Evolutionary conservation across 2,329 filamentous ascomycete species (phyloP).

Genomic region (Cephalotrichum gorgonifer): DNA sequence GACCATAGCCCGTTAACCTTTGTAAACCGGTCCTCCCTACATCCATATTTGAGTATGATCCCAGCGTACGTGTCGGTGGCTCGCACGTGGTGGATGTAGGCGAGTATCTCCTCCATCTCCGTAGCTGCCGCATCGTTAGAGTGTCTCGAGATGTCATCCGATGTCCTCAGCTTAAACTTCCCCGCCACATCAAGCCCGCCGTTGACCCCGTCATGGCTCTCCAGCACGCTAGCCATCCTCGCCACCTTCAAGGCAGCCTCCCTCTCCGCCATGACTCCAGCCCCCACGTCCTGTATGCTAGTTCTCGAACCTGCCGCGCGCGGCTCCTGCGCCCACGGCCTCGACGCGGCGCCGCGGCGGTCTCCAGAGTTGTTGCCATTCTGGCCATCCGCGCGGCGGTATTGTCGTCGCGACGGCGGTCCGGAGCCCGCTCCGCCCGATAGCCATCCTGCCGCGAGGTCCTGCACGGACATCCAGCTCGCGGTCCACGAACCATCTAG

Average conservation of each 20-base stretch:
- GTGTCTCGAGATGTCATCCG: constrained; percentile 43
- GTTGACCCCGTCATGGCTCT: constrained; percentile 51
- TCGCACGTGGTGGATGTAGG: constrained; percentile 82
- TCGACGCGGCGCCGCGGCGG: neutral
- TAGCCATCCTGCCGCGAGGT: constrained; percentile 23
- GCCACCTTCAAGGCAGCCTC: constrained; percentile 44
- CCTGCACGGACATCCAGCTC: constrained; percentile 45
- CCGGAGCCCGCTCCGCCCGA: neutral
- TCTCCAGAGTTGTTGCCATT: neutral
- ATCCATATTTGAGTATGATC: constrained; percentile 82
- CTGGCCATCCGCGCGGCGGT: constrained; percentile 1
- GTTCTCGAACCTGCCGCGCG: constrained; percentile 9
- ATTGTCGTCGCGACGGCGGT: neutral
- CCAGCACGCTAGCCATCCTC: constrained; percentile 47
- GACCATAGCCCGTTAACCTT: constrained; percentile 93
- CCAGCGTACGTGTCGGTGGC: constrained; percentile 82
- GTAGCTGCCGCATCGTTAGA: constrained; percentile 35
- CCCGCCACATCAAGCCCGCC: constrained; percentile 44
- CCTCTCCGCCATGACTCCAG: constrained; percentile 41
- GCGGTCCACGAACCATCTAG: constrained; percentile 41
- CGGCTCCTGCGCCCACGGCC: constrained; percentile 15
- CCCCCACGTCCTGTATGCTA: constrained; percentile 35
- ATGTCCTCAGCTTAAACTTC: constrained; percentile 55
- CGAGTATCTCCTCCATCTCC: constrained; percentile 64
- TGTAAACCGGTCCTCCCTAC: constrained; percentile 69